Base-by-base conservation (phyloP, 768 basidiomycete species). In the Tephrocybe sp. region DNA sequence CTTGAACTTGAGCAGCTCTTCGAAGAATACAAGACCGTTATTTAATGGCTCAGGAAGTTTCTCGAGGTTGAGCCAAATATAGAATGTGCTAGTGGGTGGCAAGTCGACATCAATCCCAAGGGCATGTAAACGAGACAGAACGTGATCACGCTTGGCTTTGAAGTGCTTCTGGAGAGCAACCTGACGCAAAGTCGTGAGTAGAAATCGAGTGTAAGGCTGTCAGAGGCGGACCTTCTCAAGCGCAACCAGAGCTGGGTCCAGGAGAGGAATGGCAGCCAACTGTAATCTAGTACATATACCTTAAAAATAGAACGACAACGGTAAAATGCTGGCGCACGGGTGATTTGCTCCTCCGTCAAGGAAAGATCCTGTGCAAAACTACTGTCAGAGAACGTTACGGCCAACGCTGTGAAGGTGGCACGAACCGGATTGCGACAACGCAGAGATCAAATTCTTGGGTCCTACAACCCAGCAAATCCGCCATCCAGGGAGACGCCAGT, bases 401-500 rank as follows among this genome's bases (percentile, higher is more conserved):
- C 9, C 1, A 21, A 21, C 5, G 3, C 15, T 40, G 25, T 36
- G 21, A 5, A 12, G 3, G 37, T 1, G 17, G 18, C 10, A 66
- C 70, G 39, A 54, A 73, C 88, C 90, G 20, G 89, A 88, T 64
- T 98, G 95, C n/a, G 90, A 91, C 36, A 98, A 80, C 1, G 94
- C 94, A 7, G 86, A 85, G 58, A 97, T 77, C 39, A 97, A 65
- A 65, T 90, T 88, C 71, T 88, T 93, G 14, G 94, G 95, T 0
- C 93, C 94, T 18, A 96, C 65, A 26, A 97, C 93, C 94, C 90
- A 93, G 71, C 92, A 95, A 34, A 94, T 75, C 57, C 95, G 81
- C 93, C 93, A 98, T 30, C 95, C 95, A 8, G 94, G 93, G 49
- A 95, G 84, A 61, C 94, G 85, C 88, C 90, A 96, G 68, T 94